Evolutionary conservation across 169 alveolate species (phyloP), one percentile per base, ranked within the genome.

Genomic region (Plasmodium fragile): DNA sequence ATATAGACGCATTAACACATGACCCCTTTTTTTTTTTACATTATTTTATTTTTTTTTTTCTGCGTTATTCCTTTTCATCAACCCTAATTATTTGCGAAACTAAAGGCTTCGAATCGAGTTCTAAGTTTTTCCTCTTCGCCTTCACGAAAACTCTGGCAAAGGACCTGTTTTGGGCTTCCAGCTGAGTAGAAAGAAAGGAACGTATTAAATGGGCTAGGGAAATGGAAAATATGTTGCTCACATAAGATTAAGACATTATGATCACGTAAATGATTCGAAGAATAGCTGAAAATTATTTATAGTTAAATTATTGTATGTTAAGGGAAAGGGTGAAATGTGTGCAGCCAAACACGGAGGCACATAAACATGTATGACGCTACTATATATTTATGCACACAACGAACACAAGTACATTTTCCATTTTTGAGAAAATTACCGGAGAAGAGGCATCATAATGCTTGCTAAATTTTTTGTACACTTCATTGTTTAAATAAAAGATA

Each of bases 91-190:
- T 69, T 90, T 90, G 94, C 53, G 94, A 90, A 69, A 90, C 75
- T 18, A 90, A 11, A 3, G 94, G 94, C 45, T 90, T 90, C 13
- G 91, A 25, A 36, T 81, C 80, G n/a, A 90, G 43, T 18, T 90
- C 92, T 71, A 90, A 80, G 75, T 90, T 52, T 80, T 81, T 90
- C 75, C 94, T 90, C 75, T 90, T 90, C 3, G 94, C 94, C 36
- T 90, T 90, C 55, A 80, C 92, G 82, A 90, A 90, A 18, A 49
- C 80, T 43, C 82, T 30, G 30, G 34, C 78, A 52, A 90, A 90
- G 53, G 94, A 87, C 41, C 90, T 90, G 25, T 90, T 90, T 90
- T 90, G 94, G 41, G 94, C 94, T 90, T 90, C 94, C 83, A 90
- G 53, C 94, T 90, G 65, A 43, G 70, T 65, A 69, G 32, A 4